A percentile compares a stretch with the other conserved stretches of the same genome.
phyloP scores from a whole-genome alignment of 202 grass and related monocot genomes.

The Carex sylvatica region DNA sequence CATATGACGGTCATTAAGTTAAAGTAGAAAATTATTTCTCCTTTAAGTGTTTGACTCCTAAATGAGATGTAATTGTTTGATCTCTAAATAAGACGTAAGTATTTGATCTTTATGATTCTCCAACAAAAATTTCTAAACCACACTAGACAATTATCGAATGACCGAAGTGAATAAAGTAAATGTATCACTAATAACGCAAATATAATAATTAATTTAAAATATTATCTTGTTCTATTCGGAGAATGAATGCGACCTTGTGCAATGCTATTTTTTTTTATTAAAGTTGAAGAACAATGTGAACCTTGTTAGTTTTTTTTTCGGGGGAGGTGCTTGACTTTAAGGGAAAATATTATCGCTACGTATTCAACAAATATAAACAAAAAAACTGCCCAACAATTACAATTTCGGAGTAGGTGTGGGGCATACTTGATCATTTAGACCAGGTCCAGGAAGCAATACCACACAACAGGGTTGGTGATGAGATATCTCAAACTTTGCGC shows the following conservation, averaged over 20 bases:
- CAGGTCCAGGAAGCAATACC: background rate
- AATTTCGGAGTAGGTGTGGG: no score
- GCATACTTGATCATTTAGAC: background rate
- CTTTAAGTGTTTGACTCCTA: no score
- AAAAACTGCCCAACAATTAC: no score
- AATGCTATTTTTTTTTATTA: background rate
- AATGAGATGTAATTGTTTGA: no score
- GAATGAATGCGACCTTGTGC: background rate
- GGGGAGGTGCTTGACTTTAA: background rate
- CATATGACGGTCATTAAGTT: no score
- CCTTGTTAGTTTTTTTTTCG: background rate
- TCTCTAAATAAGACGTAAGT: no score
- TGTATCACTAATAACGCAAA: background rate
- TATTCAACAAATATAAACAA: no score
- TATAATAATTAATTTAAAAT: slow-evolving; percentile 1
- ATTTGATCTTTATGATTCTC: no score
- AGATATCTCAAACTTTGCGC: no score
- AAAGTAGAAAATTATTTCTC: no score
- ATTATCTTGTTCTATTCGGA: background rate
- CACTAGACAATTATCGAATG: background rate
- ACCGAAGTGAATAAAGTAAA: background rate
- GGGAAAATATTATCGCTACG: background rate
- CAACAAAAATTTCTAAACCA: no score
- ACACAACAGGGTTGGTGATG: background rate
- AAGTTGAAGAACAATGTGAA: background rate